Conservation (phyloP, 495 filamentous ascomycete species). For the Penicillium coprophilum region DNA sequence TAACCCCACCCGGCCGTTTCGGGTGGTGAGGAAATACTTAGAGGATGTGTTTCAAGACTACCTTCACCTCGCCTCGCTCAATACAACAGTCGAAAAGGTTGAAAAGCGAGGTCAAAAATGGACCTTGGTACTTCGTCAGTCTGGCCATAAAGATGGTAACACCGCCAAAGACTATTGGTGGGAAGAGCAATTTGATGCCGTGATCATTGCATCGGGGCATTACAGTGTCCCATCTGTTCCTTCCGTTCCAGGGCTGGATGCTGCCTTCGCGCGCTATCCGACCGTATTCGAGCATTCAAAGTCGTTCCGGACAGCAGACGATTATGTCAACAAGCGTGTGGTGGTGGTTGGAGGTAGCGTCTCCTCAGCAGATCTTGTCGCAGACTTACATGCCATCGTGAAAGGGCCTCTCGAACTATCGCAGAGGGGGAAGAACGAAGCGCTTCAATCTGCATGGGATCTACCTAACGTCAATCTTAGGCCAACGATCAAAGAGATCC, state of each 20-base stretch:
- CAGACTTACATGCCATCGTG: constrained; percentile 30
- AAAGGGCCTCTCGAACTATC: constrained; percentile 22
- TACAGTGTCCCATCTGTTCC: constrained; percentile 69
- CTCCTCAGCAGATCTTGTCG: constrained; percentile 31
- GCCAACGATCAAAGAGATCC: constrained; percentile 20
- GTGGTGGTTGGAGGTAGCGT: constrained; percentile 33
- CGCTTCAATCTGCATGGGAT: constrained; percentile 19
- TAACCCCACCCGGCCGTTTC: constrained; percentile 31
- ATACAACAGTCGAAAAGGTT: constrained; percentile 31
- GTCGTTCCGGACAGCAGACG: constrained; percentile 24
- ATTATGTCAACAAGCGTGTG: constrained; percentile 32
- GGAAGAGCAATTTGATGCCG: constrained; percentile 56
- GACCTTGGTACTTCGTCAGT: constrained; percentile 27
- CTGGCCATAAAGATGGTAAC: constrained; percentile 13
- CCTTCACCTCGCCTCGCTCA: constrained; percentile 25
- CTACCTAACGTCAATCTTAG: constrained; percentile 25
- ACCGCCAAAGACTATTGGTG: constrained; percentile 31
- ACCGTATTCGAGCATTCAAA: constrained; percentile 30
- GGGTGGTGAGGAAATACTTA: constrained; percentile 25
- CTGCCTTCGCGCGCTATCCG: constrained; percentile 15
- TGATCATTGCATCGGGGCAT: constrained; percentile 75
- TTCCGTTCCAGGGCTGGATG: constrained; percentile 33
- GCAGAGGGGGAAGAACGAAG: constrained; percentile 24
- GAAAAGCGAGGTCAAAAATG: constrained; percentile 27
- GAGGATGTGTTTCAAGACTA: constrained; percentile 29